Conservation (phyloP, 192 early-diverging fungal genomes). For the Diversispora eburnea region DNA sequence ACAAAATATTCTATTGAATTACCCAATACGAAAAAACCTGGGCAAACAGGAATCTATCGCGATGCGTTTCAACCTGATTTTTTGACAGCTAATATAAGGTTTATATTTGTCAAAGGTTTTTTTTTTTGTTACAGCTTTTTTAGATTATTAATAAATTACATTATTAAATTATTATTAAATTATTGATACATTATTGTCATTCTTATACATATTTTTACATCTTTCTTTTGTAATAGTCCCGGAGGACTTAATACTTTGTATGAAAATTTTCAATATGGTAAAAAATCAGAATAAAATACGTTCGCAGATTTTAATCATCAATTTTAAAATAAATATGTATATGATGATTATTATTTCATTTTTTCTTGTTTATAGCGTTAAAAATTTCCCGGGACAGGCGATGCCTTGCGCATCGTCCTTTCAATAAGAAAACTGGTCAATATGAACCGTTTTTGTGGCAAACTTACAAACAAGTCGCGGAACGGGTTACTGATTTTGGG, state of each 20-base stretch:
- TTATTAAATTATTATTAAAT: background rate
- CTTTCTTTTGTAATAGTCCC: constrained; percentile 5
- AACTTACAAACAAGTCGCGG: constrained; percentile 61
- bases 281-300: background rate
- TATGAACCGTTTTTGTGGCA: constrained; percentile 69
- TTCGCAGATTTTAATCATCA: no score
- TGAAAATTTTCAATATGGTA: constrained; percentile 35
- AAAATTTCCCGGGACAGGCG: constrained; percentile 49
- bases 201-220: background rate
- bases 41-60: constrained; percentile 50
- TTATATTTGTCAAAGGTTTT: background rate
- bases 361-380: constrained; percentile 40
- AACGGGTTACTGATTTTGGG: constrained; percentile 61
- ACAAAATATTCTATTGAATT: constrained; percentile 36
- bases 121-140: background rate
- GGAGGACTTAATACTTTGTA: constrained; percentile 36
- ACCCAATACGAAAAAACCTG: constrained; percentile 44
- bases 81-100: constrained; percentile 7
- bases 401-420: constrained; percentile 64
- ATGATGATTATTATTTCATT: background rate
- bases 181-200: no score
- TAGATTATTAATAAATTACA: background rate
- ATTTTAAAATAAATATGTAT: no score
- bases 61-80: constrained; percentile 29
- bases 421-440: constrained; percentile 54